Evolutionary conservation across 352 stramenopile genomes (phyloP).

Genomic region (Phytophthora aleatoria): DNA sequence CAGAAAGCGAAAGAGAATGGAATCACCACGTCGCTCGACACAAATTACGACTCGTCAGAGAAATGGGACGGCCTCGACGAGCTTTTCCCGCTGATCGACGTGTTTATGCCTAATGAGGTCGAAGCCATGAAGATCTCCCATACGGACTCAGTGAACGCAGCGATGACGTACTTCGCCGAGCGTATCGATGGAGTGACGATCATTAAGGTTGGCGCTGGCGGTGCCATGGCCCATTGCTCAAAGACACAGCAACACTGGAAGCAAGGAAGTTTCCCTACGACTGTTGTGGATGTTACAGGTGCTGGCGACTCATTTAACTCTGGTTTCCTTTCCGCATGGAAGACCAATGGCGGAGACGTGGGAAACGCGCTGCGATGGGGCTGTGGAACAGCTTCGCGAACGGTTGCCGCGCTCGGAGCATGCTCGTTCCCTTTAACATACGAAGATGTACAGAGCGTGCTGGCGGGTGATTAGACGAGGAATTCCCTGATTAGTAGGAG

Average conservation of each 20-base stretch:
- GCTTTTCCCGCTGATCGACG: slow-evolving; percentile 70
- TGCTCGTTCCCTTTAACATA: slow-evolving; percentile 52
- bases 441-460: slow-evolving; percentile 49
- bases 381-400: slow-evolving; percentile 68
- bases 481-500: slow-evolving; percentile 5
- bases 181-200: slow-evolving; percentile 57
- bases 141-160: slow-evolving; percentile 51
- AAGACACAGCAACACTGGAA: slow-evolving; percentile 47
- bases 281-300: slow-evolving; percentile 81
- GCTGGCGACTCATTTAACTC: slow-evolving; percentile 89
- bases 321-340: slow-evolving; percentile 77
- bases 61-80: slow-evolving; percentile 64
- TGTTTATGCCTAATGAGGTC: slow-evolving; percentile 87
- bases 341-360: slow-evolving; percentile 50
- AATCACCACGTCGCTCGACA: slow-evolving; percentile 82
- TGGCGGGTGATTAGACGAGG: slow-evolving; percentile 20
- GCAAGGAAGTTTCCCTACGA: slow-evolving; percentile 55
- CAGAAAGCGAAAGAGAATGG: slow-evolving; percentile 59
- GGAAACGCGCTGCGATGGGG: slow-evolving; percentile 62
- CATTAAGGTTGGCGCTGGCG: slow-evolving; percentile 72
- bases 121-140: slow-evolving; percentile 74
- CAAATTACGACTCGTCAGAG: slow-evolving; percentile 83
- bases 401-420: slow-evolving; percentile 58
- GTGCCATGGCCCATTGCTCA: slow-evolving; percentile 54
- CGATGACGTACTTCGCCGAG: slow-evolving; percentile 54